Evolutionary conservation across 2,329 filamentous ascomycete species (phyloP), one percentile per base, ranked within the genome.

Genomic region (Xylariaceae sp.): DNA sequence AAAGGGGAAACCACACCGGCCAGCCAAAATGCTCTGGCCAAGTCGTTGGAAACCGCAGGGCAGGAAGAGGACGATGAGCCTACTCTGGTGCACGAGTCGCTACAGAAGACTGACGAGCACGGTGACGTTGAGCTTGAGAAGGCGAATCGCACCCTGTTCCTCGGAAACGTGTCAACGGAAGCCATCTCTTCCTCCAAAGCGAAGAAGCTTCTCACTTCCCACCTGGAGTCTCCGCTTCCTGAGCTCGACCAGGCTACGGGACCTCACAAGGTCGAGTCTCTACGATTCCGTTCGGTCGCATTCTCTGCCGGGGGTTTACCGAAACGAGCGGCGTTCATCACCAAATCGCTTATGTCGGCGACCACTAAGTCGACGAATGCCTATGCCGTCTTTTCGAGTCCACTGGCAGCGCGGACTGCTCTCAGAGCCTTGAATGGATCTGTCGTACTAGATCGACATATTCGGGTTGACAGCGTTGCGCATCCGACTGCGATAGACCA

Each of bases 331-430:
- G 84, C 92, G 16, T 96, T 79, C 58, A 92, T 90, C 41, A 93
- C 86, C 50, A 88, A 89, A 56, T 80, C 88, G 16, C 68, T 96
- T 37, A 90, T 95, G 81, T 80, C 85, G 40, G 77, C 86, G 14
- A 98, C 93, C 1, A 92, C 90, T 1, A 86, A 85, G 52, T 93
- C 84, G 42, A 88, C 89, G 38, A 95, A 98, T 56, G 92, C 92
- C 29, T 98, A 98, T 55, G 86, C 75, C 19, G 88, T 98, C 31
- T 95, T 92, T 64, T 82, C 78, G 27, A 86, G 83, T 2, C 60
- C 75, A 1, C 65, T 75, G 7, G 86, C 84, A 3, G 88, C 87
- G 10, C 78, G 86, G 35, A 77, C 81, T 47, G 89, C 89, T 3
- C 76, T 81, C 29, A 68, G 77, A 43, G 73, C 75, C 24, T 74